Evolutionary conservation across 2,329 filamentous ascomycete genomes (phyloP), one percentile per base, ranked within the genome.

Genomic region (Leptographium wingfieldii): DNA sequence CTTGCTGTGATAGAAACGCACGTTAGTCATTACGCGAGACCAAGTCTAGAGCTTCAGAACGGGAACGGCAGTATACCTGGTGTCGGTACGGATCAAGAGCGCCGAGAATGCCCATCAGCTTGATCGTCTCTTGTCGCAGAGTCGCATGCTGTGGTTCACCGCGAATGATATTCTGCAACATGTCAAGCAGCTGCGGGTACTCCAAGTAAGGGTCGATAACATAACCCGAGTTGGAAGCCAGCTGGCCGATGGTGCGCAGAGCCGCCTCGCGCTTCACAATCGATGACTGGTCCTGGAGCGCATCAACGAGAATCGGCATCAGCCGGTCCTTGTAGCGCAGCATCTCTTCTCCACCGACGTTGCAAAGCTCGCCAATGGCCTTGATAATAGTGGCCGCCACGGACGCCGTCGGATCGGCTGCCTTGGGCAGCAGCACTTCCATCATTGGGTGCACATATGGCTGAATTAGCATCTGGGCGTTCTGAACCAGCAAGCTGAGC

Each of bases 381-480:
- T 92, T 90, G 57, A 99, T 78, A n/a, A 95, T 95, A 2, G 92
- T 96, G 1, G 94, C 90, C 27, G 94, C 92, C 16, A 99, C 94
- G 48, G 90, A 88, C 0, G 92, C 83, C 65, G 90, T 94, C 0
- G 83, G 72, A 69, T 99, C 95, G 60, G 83, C 86, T 6, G 92
- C 90, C 71, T 96, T 97, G 1, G 94, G 94, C 2, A 99, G 77
- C n/a, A 99, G 80, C 1, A 96, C 91, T 14, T 87, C 87, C 59
- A 97, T 89, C 82, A 99, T 97, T 1, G 94, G 91, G 68, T 96
- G 91, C 54, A 99, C 94, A 67, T 97, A 97, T 3, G 94, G 92
- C 71, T 92, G 92, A 70, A 99, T 95, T 14, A 99, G 80, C 59
- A 87, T 87, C 62, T 95, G 92, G 0, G 94, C 92, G 68, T 96